A percentile compares a stretch with the other conserved stretches of the same genome.
Conservation (phyloP, 192 early-diverging fungal genomes). For the Phlyctochytrium arcticum region DNA sequence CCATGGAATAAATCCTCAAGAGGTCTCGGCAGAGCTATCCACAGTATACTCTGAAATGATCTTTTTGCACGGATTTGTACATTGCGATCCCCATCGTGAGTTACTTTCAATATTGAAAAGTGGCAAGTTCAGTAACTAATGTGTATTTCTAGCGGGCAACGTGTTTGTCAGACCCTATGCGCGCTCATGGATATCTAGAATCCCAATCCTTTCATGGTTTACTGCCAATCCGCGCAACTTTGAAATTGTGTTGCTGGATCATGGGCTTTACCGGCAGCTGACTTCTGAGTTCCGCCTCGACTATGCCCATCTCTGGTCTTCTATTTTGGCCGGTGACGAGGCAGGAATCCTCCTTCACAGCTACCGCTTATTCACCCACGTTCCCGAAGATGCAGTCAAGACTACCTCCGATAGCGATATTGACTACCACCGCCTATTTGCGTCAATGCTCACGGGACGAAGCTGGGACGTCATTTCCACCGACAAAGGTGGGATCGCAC, state of each 20-base stretch:
- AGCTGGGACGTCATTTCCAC: constrained; percentile 67
- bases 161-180: constrained; percentile 39
- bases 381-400: background rate
- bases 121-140: background rate
- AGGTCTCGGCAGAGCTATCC: constrained; percentile 73
- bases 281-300: constrained; percentile 66
- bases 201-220: constrained; percentile 21
- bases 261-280: constrained; percentile 85
- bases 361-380: constrained; percentile 46
- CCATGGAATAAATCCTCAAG: constrained; percentile 68
- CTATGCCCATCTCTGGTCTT: constrained; percentile 86
- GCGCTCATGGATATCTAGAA: constrained; percentile 11
- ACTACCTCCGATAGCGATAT: constrained; percentile 48
- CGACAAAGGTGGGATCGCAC: constrained; percentile 29
- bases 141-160: constrained; percentile 55
- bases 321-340: constrained; percentile 75
- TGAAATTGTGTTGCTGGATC: constrained; percentile 76
- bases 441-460: constrained; percentile 83
- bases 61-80: constrained; percentile 68
- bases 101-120: background rate
- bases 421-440: constrained; percentile 79
- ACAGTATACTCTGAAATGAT: constrained; percentile 86
- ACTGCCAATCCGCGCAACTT: constrained; percentile 58
- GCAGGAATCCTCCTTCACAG: constrained; percentile 64
- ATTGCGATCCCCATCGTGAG: constrained; percentile 86